Evolutionary conservation across 495 filamentous ascomycete species (phyloP), one percentile per base, ranked within the genome.

Genomic region (Aspergillus bertholletiae): DNA sequence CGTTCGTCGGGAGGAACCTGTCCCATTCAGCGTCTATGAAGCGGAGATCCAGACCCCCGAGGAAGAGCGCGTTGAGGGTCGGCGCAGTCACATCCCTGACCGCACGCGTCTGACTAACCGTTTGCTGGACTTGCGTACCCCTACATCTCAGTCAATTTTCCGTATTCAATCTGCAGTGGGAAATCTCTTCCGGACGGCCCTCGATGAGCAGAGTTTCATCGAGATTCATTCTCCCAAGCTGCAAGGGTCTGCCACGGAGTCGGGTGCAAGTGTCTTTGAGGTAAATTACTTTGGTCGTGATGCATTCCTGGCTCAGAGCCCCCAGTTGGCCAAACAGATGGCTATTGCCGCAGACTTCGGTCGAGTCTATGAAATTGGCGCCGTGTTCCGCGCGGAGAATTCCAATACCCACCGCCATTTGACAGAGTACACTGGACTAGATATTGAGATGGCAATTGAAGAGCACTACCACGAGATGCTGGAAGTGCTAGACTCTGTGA

Each of bases 381-480:
- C 88, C 0, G 91, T 96, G 4, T 97, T 96, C 80, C 83, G 90
- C 54, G 93, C 93, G 2, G 92, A 96, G 75, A 96, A 97, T 73
- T 90, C 86, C 40, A 96, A 96, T 62, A 96, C 93, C 0, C 90
- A 95, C 57, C 82, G 93, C 50, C 93, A 96, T 65, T 85, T 96
- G 85, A 97, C 91, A 3, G 93, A 96, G 67, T 97, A 96, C 71
- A 96, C 89, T 12, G 92, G 93, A 54, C 81, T 97, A 52, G 93
- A 97, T 86, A 61, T 97, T 48, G 93, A 97, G 71, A 96, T 97
- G 92, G 87, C 90, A 12, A 96, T 96, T 62, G 86, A 92, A 48
- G 83, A 95, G 53, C 81, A 91, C 69, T 96, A 96, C 69, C 82
- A 88, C 58, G 93, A 97, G 67, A 90, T 92, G 59, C 74, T 89